A percentile compares a stretch with the other conserved stretches of the same genome.
Conservation (phyloP, 768 basidiomycete species). For the Suillus fuscotomentosus region DNA sequence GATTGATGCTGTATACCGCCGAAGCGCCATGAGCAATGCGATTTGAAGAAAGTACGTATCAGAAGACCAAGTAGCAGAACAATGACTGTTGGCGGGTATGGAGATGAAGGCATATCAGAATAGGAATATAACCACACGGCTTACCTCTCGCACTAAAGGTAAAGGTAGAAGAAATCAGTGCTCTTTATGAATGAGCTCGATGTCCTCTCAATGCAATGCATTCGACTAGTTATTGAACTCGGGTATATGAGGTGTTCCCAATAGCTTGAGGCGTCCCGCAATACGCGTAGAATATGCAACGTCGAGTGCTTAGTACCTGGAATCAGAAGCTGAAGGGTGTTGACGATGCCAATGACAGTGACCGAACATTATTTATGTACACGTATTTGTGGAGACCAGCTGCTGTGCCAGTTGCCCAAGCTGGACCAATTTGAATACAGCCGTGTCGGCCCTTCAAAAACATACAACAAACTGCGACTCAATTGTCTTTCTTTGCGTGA, state of each 20-base stretch:
- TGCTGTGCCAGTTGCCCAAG: background rate
- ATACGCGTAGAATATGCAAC: background rate
- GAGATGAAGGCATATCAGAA: background rate
- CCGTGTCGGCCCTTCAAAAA: background rate
- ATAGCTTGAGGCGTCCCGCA: background rate
- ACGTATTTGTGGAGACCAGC: background rate
- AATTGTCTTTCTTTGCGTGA: background rate
- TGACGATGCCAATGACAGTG: background rate
- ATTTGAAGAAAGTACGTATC: background rate
- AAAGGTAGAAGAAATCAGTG: background rate
- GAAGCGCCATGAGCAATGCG: constrained; percentile 44
- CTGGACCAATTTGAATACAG: background rate
- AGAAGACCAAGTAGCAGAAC: background rate
- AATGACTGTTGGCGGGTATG: background rate
- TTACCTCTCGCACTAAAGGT: background rate
- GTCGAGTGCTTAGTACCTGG: background rate
- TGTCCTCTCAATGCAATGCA: background rate
- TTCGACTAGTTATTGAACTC: background rate
- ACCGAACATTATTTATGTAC: background rate
- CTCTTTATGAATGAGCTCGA: constrained; percentile 1
- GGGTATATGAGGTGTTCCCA: background rate
- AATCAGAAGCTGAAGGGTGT: background rate
- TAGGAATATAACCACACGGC: background rate
- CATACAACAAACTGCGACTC: background rate
- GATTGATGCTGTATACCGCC: constrained; percentile 51